Evolutionary conservation across 208 protist genomes (phyloP).

Genomic region (Dictyostelium gargantuum): DNA sequence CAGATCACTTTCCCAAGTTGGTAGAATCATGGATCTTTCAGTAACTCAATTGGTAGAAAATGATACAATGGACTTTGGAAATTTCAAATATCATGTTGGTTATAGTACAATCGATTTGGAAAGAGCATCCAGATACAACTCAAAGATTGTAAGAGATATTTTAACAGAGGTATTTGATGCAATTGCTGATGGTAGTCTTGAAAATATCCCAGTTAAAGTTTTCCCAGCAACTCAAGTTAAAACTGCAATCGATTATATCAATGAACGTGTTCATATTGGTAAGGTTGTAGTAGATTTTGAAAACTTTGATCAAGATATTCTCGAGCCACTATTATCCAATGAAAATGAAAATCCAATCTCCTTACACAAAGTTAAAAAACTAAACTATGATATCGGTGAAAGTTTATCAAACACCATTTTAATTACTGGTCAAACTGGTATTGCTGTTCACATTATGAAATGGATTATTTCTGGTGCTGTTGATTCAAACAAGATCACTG

Average conservation of each 20-base stretch:
- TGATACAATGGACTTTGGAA: constrained; percentile 12
- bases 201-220: not conserved
- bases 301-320: not conserved
- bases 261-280: constrained; percentile 38
- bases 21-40: constrained; percentile 59
- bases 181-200: not conserved
- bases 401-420: not conserved
- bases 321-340: not conserved
- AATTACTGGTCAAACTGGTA: constrained; percentile 63
- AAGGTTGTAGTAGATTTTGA: constrained; percentile 31
- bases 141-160: not conserved
- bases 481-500: not conserved
- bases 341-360: not conserved
- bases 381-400: not conserved
- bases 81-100: not conserved
- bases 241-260: constrained; percentile 18
- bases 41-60: constrained; percentile 47
- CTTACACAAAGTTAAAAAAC: not conserved
- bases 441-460: constrained; percentile 16
- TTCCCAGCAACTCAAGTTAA: not conserved
- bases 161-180: not conserved
- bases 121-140: constrained; percentile 9
- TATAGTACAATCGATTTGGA: constrained; percentile 14
- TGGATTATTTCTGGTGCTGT: constrained; percentile 12
- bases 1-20: constrained; percentile 9